These are phyloP conservation scores for Straminergon stramineum DNA, from an alignment of 225 moss, liverwort and hornwort species.

Conservation along the genomic window DNA sequence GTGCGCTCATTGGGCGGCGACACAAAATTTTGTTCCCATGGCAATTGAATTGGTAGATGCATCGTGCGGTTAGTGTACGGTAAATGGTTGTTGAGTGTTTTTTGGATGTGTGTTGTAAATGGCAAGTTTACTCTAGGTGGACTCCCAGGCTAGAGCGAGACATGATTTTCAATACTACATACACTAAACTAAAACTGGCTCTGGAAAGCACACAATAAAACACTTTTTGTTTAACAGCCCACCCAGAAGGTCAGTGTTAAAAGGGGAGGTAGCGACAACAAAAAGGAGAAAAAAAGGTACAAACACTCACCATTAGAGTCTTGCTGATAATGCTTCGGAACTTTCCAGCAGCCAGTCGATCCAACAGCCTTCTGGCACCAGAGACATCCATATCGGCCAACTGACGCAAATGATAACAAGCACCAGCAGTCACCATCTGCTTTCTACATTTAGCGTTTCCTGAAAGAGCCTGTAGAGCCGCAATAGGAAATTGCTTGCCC, in stretches of 20 bases:
- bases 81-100: no score
- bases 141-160: background rate
- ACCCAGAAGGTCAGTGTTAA: background rate
- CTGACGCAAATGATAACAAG: conserved; percentile 63
- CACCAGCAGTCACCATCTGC: conserved; percentile 88
- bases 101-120: no score
- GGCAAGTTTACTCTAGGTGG: no score
- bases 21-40: no score
- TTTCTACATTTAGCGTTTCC: conserved; percentile 58
- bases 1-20: no score
- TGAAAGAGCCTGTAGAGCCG: conserved; percentile 63
- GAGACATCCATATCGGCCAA: conserved; percentile 62
- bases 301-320: conserved; percentile 24
- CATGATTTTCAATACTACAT: background rate
- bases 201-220: background rate
- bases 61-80: no score
- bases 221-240: no score
- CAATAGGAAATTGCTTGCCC: conserved; percentile 73
- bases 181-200: background rate
- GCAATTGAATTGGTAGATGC: no score
- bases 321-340: conserved; percentile 50
- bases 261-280: background rate
- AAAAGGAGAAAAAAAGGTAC: background rate
- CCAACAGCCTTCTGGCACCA: conserved; percentile 69
- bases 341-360: conserved; percentile 72